Conservation (phyloP, 768 basidiomycete species). For the Amanita rimosa region DNA sequence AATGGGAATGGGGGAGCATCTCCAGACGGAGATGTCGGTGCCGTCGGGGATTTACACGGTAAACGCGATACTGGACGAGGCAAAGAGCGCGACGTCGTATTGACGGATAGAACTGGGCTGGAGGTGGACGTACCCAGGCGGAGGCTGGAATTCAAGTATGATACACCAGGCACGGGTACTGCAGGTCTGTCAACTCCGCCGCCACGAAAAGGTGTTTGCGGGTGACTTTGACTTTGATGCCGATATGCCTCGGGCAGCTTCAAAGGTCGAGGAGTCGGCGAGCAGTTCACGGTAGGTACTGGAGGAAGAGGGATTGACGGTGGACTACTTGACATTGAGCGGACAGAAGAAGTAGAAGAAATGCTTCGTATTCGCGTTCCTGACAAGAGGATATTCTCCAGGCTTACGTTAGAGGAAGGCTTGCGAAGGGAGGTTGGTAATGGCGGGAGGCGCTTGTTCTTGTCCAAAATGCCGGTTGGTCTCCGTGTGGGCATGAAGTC, state of each 20-base stretch:
- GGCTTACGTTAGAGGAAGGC: constrained; percentile 6
- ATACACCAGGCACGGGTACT: constrained; percentile 19
- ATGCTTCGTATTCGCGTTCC: constrained; percentile 1
- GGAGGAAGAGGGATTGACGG: constrained; percentile 2
- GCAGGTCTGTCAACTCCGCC: constrained; percentile 19
- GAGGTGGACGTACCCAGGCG: constrained; percentile 3
- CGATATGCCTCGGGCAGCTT: constrained; percentile 7
- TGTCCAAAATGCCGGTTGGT: constrained; percentile 10
- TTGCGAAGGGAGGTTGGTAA: constrained; percentile 11
- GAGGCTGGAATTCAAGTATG: not conserved
- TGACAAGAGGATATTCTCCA: constrained; percentile 9
- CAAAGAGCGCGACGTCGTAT: not conserved
- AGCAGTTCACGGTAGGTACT: constrained; percentile 9
- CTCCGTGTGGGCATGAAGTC: constrained; percentile 9
- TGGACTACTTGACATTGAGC: not conserved
- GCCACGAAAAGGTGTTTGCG: constrained; percentile 14
- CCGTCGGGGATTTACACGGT: constrained; percentile 2
- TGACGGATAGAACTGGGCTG: not conserved
- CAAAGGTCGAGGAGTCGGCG: constrained; percentile 2
- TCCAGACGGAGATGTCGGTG: constrained; percentile 4
- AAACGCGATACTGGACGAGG: constrained; percentile 2
- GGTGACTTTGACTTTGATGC: constrained; percentile 11
- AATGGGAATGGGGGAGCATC: constrained; percentile 2
- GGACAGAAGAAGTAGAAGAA: constrained; percentile 6
- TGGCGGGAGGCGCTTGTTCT: constrained; percentile 27